Evolutionary conservation across 768 basidiomycete species (phyloP).

Genomic region (Tephrocybe rancida): DNA sequence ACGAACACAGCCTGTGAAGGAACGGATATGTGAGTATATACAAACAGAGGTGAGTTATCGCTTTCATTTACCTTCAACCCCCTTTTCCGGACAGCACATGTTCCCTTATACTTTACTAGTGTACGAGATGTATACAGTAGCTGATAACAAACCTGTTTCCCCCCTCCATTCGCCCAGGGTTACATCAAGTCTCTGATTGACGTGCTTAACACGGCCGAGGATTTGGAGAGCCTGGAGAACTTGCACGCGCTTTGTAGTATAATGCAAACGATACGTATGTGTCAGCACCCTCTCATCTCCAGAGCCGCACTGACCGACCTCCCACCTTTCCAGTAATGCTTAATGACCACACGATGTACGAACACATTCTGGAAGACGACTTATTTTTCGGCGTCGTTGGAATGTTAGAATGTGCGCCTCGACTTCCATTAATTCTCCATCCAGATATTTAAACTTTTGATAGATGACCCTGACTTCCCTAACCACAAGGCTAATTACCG

Average conservation of each 20-base stretch:
- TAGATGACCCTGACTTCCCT: constrained; percentile 98
- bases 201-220: constrained; percentile 88
- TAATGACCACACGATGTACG: constrained; percentile 93
- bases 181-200: constrained; percentile 88
- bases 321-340: constrained; percentile 74
- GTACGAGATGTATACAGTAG: constrained; percentile 19
- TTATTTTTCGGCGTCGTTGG: constrained; percentile 92
- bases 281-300: neutral
- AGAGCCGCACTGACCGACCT: constrained; percentile 8
- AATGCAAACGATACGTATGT: constrained; percentile 90
- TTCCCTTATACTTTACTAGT: constrained; percentile 18
- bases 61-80: constrained; percentile 7
- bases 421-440: constrained; percentile 7
- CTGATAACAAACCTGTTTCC: constrained; percentile 28
- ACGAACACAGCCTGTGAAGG: constrained; percentile 72
- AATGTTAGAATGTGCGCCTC: constrained; percentile 91
- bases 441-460: constrained; percentile 10
- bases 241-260: constrained; percentile 89
- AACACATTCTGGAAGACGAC: constrained; percentile 92
- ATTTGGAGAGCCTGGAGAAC: constrained; percentile 88
- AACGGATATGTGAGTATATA: constrained; percentile 89
- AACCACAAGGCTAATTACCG: constrained; percentile 97
- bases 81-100: constrained; percentile 7
- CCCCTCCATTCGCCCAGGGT: constrained; percentile 50
- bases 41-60: constrained; percentile 68